Evolutionary conservation across 192 early-diverging fungal genomes (phyloP).

Genomic region (Coemansia sp.): DNA sequence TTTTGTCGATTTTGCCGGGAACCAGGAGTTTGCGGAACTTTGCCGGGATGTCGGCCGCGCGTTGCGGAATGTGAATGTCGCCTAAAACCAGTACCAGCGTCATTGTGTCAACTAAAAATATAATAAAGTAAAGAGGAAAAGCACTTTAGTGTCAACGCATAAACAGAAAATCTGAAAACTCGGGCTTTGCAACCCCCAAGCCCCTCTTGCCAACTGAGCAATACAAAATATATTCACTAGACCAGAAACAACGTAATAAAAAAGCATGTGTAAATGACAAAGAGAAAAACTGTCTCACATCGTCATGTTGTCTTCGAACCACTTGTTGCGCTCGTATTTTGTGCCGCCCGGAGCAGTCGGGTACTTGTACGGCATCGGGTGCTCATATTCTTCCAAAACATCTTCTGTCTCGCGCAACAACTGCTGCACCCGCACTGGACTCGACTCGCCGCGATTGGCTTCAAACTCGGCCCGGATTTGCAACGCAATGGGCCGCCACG

Average conservation of each 20-base stretch:
- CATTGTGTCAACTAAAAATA: slow-evolving; percentile 14
- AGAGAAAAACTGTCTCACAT: slow-evolving; percentile 4
- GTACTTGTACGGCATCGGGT: slow-evolving; percentile 81
- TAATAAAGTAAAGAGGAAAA: too few species aligned
- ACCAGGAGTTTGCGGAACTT: slow-evolving; percentile 93
- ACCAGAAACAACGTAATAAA: background rate
- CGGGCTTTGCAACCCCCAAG: too few species aligned
- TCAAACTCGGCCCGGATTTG: slow-evolving; percentile 86
- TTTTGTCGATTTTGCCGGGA: slow-evolving; percentile 95
- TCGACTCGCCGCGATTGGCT: slow-evolving; percentile 68
- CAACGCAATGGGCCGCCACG: slow-evolving; percentile 79
- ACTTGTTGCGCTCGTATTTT: slow-evolving; percentile 56
- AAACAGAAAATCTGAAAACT: too few species aligned
- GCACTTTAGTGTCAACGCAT: too few species aligned
- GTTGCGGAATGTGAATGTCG: slow-evolving; percentile 93
- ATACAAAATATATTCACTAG: background rate
- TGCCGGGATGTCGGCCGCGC: slow-evolving; percentile 80
- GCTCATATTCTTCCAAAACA: slow-evolving; percentile 67
- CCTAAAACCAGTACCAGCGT: slow-evolving; percentile 82
- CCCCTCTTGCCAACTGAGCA: background rate
- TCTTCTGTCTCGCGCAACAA: slow-evolving; percentile 71
- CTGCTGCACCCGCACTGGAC: slow-evolving; percentile 68
- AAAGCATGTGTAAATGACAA: background rate
- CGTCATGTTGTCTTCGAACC: slow-evolving; percentile 54
- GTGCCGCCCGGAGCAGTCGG: slow-evolving; percentile 53